Base-by-base conservation (phyloP, 176 grass and related monocot species). In the Echinochloa phyllopogon region DNA sequence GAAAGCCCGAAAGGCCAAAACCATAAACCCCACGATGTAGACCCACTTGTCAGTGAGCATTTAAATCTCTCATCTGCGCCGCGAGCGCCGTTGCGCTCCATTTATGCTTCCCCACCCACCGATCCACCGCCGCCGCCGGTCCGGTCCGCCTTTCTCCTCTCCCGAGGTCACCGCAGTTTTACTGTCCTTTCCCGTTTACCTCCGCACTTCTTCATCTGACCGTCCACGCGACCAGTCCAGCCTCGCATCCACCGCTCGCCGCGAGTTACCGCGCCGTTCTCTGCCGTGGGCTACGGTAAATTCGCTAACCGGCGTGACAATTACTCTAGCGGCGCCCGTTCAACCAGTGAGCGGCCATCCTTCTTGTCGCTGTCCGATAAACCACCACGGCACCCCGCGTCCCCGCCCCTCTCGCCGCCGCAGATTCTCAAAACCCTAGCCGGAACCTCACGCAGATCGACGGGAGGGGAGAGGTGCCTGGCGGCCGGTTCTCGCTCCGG, bases 361-460 rank as follows among this genome's bases (percentile, higher is more conserved):
- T 43, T 87, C n/a, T n/a, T n/a, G 92, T 85, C 75, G 10, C 65
- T 88, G 81, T 65, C 80, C 57, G 90, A 55, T 74, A 50, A 24
- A 20, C 64, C 84, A 44, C 57, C 56, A 64, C 74, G 6, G 29
- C 65, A 73, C 57, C 63, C 74, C 62, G 78, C 63, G 3, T n/a
- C 49, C 14, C 40, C 20, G 10, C 33, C 55, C 76, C 50, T 40
- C 36, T 36, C 50, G 8, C 49, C 71, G 50, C 84, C 61, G 70
- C 78, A 76, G 47, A 11, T 47, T 13, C 37, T 83, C 27, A 77
- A 88, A 88, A 74, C 61, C 65, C 69, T 85, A 87, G 74, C 72
- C 87, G 25, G n/a, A 43, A 53, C 6, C 60, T 25, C 9, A 7
- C 52, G 47, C 41, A 17, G 29, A 45, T 83, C 58, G 40, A 49